Percentiles rank a stretch among this genome's conserved stretches.
Evolutionary conservation across 2,329 filamentous ascomycete species (phyloP).

Genomic region (Talaromyces sp.): DNA sequence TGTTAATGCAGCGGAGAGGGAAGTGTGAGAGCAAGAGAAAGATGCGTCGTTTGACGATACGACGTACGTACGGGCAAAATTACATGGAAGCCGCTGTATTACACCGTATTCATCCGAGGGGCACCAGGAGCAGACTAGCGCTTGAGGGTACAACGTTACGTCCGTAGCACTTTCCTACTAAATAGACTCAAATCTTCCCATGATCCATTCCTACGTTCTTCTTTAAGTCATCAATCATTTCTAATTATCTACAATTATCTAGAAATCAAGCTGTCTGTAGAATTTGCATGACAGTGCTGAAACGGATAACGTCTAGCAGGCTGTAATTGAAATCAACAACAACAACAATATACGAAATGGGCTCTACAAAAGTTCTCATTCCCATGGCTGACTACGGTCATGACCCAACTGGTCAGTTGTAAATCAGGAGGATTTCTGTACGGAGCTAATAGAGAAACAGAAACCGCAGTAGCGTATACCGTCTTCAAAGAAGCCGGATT

Average conservation of each 20-base stretch:
- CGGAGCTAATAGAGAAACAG: conserved; percentile 28
- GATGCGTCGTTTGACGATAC: not conserved
- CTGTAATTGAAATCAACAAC: not conserved
- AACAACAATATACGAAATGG: not conserved
- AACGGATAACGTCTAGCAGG: not conserved
- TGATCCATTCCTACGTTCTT: not conserved
- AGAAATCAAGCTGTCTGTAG: not conserved
- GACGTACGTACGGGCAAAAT: not conserved
- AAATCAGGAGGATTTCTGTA: not conserved
- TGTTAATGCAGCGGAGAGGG: not conserved
- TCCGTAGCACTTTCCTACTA: not conserved
- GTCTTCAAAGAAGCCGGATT: conserved; percentile 51
- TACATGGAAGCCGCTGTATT: not conserved
- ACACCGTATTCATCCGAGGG: not conserved
- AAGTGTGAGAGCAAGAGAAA: not conserved
- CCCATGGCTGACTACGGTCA: conserved; percentile 57
- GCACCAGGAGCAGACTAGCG: not conserved
- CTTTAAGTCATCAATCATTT: not conserved
- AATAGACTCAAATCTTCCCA: not conserved
- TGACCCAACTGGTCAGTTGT: conserved; percentile 50
- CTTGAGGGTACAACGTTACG: not conserved
- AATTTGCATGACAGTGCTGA: not conserved
- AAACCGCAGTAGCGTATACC: conserved; percentile 51
- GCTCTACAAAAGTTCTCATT: conserved; percentile 41
- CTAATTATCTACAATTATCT: too few species aligned